These are phyloP conservation scores for Boletellus ananas DNA, from an alignment of 768 basidiomycete genomes.

Conservation along the genomic window DNA sequence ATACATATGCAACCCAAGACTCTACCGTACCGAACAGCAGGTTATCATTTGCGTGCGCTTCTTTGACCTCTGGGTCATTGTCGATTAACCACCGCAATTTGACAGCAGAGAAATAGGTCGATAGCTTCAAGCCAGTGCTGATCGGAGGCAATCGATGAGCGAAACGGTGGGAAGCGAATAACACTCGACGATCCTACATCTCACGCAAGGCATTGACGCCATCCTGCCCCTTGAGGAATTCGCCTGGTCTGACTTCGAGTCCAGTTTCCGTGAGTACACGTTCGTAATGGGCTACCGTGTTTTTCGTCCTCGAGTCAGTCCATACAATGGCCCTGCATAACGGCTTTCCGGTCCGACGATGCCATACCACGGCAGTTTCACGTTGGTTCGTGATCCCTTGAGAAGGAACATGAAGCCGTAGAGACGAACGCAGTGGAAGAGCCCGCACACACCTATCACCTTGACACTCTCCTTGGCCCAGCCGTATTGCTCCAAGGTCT, in stretches of 20 bases:
- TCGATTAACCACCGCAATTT: conserved; percentile 98
- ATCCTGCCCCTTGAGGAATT: conserved; percentile 67
- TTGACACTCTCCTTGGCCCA: conserved; percentile 82
- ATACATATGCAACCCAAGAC: conserved; percentile 91
- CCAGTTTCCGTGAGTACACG: conserved; percentile 68
- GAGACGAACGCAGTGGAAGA: background rate
- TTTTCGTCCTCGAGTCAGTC: conserved; percentile 92
- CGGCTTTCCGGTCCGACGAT: conserved; percentile 82
- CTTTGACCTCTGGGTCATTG: conserved; percentile 67
- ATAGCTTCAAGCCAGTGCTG: conserved; percentile 90
- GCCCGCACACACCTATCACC: conserved; percentile 69
- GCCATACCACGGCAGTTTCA: conserved; percentile 95
- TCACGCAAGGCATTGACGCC: conserved; percentile 61
- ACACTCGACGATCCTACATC: conserved; percentile 46
- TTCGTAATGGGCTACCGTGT: conserved; percentile 77
- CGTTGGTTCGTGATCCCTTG: conserved; percentile 95
- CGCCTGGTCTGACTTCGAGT: conserved; percentile 63
- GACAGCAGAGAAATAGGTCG: conserved; percentile 97
- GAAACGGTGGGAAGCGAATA: background rate
- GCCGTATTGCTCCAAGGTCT: conserved; percentile 67
- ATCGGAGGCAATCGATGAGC: background rate
- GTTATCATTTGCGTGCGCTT: conserved; percentile 77
- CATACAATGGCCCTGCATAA: conserved; percentile 91
- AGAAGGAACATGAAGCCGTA: conserved; percentile 3
- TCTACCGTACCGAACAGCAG: conserved; percentile 94